Evolutionary conservation across 495 filamentous ascomycete genomes (phyloP).

Genomic region (Podospora sp.): DNA sequence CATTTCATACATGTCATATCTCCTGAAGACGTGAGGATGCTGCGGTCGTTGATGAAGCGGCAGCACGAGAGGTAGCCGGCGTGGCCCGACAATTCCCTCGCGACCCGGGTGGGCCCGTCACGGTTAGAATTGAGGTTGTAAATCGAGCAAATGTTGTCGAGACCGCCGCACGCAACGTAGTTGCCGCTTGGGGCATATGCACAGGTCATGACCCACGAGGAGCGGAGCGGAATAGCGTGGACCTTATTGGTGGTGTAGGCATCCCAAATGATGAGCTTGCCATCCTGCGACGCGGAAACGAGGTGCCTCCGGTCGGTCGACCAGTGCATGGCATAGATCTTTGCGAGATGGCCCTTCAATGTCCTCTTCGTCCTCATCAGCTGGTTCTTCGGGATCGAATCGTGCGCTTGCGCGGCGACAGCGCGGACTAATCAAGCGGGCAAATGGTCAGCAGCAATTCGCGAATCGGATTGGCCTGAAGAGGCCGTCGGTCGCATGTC

Average conservation of each 20-base stretch:
- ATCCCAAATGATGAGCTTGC: constrained; percentile 99
- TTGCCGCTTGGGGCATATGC: constrained; percentile 98
- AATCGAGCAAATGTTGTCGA: constrained; percentile 99
- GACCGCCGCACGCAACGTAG: constrained; percentile 95
- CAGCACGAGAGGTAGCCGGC: constrained; percentile 98
- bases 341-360: constrained; percentile 94
- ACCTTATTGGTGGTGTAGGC: constrained; percentile 99
- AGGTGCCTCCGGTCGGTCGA: constrained; percentile 97
- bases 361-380: constrained; percentile 93
- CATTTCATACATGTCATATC: constrained; percentile 99
- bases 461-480: constrained; percentile 18
- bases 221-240: constrained; percentile 96
- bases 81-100: constrained; percentile 94
- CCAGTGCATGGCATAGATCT: constrained; percentile 99
- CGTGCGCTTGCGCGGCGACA: constrained; percentile 86
- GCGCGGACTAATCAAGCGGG: constrained; percentile 70
- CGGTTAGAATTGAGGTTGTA: constrained; percentile 95
- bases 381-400: constrained; percentile 83
- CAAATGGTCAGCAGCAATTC: constrained; percentile 20
- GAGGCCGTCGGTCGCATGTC: neutral
- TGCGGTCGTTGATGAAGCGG: constrained; percentile 97
- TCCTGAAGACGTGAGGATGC: constrained; percentile 95
- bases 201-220: constrained; percentile 99
- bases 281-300: constrained; percentile 97
- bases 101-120: constrained; percentile 94